Evolutionary conservation across 805 yeast genomes (phyloP).

Genomic region (Saccharomyces eubayanus): DNA sequence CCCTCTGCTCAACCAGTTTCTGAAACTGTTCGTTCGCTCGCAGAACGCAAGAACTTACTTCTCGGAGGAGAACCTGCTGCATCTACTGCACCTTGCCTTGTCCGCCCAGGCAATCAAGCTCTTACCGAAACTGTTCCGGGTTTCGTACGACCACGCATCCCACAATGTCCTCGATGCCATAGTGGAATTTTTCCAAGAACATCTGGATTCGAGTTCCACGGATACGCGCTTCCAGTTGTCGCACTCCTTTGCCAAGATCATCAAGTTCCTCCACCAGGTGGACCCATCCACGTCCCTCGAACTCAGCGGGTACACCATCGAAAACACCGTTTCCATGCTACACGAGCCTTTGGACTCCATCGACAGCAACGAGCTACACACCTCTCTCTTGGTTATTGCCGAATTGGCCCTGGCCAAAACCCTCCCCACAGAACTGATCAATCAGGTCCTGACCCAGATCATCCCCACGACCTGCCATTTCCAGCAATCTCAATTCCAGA

Average conservation of each 20-base stretch:
- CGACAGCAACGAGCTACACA: conserved; percentile 29
- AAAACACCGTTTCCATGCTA: conserved; percentile 13
- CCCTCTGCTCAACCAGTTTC: not conserved
- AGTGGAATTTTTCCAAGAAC: conserved; percentile 20
- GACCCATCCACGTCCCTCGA: conserved; percentile 9
- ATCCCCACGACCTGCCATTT: conserved; percentile 44
- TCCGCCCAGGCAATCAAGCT: conserved; percentile 7
- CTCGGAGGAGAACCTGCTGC: not conserved
- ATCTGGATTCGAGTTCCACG: conserved; percentile 43
- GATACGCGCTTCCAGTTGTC: conserved; percentile 57
- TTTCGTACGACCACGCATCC: not conserved
- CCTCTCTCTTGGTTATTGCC: conserved; percentile 31
- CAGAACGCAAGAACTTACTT: not conserved
- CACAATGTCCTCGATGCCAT: not conserved
- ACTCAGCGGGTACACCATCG: conserved; percentile 25
- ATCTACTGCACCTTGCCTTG: not conserved
- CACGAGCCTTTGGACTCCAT: conserved; percentile 12
- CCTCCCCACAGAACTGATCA: not conserved
- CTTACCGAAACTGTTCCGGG: conserved; percentile 16
- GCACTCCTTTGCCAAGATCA: conserved; percentile 50
- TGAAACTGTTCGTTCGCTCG: not conserved
- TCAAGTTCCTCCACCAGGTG: conserved; percentile 10
- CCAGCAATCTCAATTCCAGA: conserved; percentile 46
- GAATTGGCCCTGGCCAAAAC: conserved; percentile 16
- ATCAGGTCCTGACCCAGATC: conserved; percentile 21